These are phyloP conservation scores for Naegleria lovaniensis DNA, from an alignment of 208 protist genomes.

Conservation along the genomic window DNA sequence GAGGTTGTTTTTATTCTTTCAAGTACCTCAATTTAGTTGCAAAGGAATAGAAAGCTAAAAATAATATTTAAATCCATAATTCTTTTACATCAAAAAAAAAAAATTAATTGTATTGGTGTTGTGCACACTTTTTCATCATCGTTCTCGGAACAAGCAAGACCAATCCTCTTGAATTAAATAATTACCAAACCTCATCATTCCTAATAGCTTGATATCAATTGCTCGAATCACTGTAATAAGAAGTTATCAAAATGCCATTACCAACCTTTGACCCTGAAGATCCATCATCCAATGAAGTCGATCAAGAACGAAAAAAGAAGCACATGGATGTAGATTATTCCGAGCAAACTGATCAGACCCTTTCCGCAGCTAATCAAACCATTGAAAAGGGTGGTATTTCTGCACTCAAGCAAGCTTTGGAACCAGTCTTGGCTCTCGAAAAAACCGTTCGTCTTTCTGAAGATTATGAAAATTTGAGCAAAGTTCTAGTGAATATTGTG, in stretches of 20 bases:
- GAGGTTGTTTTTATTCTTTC: too few relatives aligned
- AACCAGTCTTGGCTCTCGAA: not conserved
- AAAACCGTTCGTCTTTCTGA: not conserved
- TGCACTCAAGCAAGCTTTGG: not conserved
- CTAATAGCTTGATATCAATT: too few relatives aligned
- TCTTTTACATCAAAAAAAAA: too few relatives aligned
- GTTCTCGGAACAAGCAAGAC: too few relatives aligned
- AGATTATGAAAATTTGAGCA: not conserved
- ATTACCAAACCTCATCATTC: too few relatives aligned
- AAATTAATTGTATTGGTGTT: too few relatives aligned
- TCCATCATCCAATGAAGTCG: not conserved
- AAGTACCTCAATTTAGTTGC: too few relatives aligned
- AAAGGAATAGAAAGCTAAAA: too few relatives aligned
- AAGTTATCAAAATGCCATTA: not conserved
- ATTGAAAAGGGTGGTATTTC: not conserved
- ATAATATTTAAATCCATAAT: too few relatives aligned
- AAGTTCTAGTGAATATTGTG: not conserved
- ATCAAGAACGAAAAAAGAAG: not conserved
- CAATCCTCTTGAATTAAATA: too few relatives aligned
- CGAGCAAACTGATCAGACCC: not conserved
- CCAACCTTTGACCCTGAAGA: not conserved
- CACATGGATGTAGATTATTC: constrained; percentile 15
- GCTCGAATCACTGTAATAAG: too few relatives aligned
- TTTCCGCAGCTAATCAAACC: not conserved
- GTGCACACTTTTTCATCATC: too few relatives aligned